Conservation (phyloP, 371 early-diverging fungal genomes). For the Rhizopus delemar region DNA sequence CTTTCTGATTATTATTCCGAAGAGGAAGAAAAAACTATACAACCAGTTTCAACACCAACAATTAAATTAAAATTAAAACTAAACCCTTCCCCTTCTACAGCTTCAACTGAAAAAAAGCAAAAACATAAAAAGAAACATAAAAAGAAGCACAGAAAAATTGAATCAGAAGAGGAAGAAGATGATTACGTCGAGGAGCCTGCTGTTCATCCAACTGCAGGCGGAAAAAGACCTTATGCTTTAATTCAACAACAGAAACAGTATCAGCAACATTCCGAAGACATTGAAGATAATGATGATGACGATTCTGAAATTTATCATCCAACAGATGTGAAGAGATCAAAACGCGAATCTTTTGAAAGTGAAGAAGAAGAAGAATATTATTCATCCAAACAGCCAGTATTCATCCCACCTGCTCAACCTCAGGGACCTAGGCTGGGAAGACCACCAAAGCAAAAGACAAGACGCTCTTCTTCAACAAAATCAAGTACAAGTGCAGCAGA, state of each 20-base stretch:
- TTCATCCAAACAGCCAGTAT: background rate
- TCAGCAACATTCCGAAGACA: background rate
- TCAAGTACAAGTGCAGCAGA: conserved; percentile 13
- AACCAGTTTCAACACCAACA: conserved; percentile 25
- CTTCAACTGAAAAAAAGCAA: conserved; percentile 28
- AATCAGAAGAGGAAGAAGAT: conserved; percentile 24
- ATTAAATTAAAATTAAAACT: conserved; percentile 44
- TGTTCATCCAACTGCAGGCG: conserved; percentile 17
- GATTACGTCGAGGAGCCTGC: conserved; percentile 12
- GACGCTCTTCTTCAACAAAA: conserved; percentile 19
- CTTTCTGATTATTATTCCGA: conserved; percentile 33
- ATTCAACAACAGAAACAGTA: conserved; percentile 13
- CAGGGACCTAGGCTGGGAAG: conserved; percentile 6
- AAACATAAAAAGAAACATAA: conserved; percentile 47
- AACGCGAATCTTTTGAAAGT: background rate
- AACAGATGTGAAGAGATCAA: conserved; percentile 18
- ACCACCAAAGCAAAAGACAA: conserved; percentile 17
- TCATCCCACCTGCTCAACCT: background rate
- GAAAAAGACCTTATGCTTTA: conserved; percentile 28
- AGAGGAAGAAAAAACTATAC: conserved; percentile 15
- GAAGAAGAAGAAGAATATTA: conserved; percentile 1
- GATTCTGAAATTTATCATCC: conserved; percentile 20
- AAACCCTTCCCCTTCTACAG: conserved; percentile 29
- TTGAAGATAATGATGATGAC: conserved; percentile 7
- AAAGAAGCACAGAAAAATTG: conserved; percentile 39